Evolutionary conservation across 129 eudicot genomes (phyloP), one percentile per base, ranked within the genome.

Genomic region (Gnaphalium uliginosum): DNA sequence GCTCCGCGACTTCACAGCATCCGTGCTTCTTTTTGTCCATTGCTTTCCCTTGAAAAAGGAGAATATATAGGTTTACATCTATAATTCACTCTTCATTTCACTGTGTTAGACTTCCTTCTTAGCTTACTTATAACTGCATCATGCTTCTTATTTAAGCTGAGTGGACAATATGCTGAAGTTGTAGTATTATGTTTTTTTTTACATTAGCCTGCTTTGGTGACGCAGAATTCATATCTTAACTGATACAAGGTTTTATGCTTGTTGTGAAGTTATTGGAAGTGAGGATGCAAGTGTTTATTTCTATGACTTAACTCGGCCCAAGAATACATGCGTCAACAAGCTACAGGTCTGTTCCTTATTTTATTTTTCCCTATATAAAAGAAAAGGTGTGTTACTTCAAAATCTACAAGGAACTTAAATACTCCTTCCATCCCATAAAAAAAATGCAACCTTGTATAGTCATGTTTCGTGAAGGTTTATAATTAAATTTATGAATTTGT

Each of bases 1-100:
- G 81, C 92, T 59, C 92, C 99, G 76, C 89, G 97, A 21, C 83
- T 87, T 60, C 96, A 95, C 68, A 91, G 97, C 77, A 91, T 95
- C n/a, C 96, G 92, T 72, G 99, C 99, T 76, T 95, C 99, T 48
- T 95, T 95, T 81, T 95, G 99, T 80, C 99, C 99, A 69, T 82
- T 95, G 78, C 96, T 95, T 78, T 95, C 99, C 71, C 99, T 95
- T 59, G 97, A 95, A 84, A 95, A 95, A 82, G 99, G 97, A 84
- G 99, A 95, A 81, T 95, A 76, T 65, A 95, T 91, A 85, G 99
- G 99, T 94, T 60, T 41, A 80, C 74, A 32, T 62, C 60, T 51
- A 24, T 65, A 69, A 32, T 71, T 66, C 59, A 41, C 61, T 54
- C 0, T 71, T 68, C 25, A 41, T 54, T 39, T 50, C 25, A 32